Base-by-base conservation (phyloP, 1,139 yeast genomes). In the Torulaspora globosa region DNA sequence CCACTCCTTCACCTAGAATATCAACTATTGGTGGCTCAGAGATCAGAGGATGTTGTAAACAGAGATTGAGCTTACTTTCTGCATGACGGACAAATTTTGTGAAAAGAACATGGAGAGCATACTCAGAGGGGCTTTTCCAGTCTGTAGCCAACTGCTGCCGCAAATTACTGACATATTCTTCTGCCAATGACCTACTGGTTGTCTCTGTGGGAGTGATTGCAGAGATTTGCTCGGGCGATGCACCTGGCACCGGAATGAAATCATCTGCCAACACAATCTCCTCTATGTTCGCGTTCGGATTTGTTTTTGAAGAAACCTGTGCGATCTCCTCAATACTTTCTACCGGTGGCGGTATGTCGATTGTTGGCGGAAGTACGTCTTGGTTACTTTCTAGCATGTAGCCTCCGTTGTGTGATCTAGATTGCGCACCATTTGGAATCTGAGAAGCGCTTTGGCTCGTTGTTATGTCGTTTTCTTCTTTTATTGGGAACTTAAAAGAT, bases 41-140 rank as follows among this genome's bases (percentile, higher is more conserved):
- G 42, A 74, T 79, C 12, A 82, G 64, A 0, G 95, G 80, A 48
- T 77, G 79, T 30, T 83, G 82, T 36, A 87, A 69, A 59, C 96
- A 87, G 38, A 80, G 60, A 54, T 83, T 84, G 47, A 92, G 72
- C 61, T 90, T 90, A 38, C 89, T 71, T 64, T 94, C 98, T 0
- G 97, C 95, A 57, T 83, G 84, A 51, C 97, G 81, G 9, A 94
- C 96, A 69, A 94, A 92, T 68, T 89, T 96, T 2, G 98, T 88
- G 65, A 94, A 94, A 33, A 94, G 75, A 27, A 94, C 89, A 66
- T 94, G 97, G 49, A 92, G 71, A 0, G 98, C 94, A 63, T 92
- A 92, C 59, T 90, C 97, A 0, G 96, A 86, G 0, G 96, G 94
- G 26, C 88, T 80, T 59, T 87, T 86, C 63, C 76, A 72, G 49